Evolutionary conservation across 2,329 filamentous ascomycete genomes (phyloP), one percentile per base, ranked within the genome.

Genomic region (Penicillium sp.): DNA sequence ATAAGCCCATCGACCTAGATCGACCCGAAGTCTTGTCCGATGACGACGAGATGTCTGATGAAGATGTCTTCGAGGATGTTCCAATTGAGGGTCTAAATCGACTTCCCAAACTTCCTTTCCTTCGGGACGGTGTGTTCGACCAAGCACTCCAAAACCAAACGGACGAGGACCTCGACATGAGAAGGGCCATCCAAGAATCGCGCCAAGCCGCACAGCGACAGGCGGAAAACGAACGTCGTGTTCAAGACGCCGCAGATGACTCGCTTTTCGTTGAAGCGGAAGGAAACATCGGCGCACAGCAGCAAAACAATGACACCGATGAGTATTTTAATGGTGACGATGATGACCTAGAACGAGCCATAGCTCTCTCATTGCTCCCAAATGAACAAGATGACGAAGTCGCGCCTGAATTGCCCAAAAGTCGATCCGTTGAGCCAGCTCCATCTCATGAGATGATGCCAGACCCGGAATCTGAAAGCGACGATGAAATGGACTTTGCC

Each of bases 1-100:
- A 91, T 55, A 95, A 90, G 66, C 92, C 93, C 0, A 97, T 99
- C 52, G 90, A 97, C 65, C 82, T 99, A 14, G 93, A 99, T 65
- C 81, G 71, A 29, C 64, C 67, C 10, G 61, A 66, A 10, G 50
- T 77, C 31, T 79, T 81, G 22, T 78, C 81, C 42, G 75, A 77
- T 1, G 75, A 81, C 1, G 77, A 82, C 3, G 82, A 84, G 1
- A 79, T 80, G 2, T 80, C 80, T 8, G 82, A 82, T 42, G 86
- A 87, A 4, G 85, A 88, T 2, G 87, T 87, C 4, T 96, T 96
- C 61, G 91, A 96, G 66, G 91, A 96, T 68, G 86, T 96, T 3
- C 90, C 91, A 0, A 91, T 96, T 40, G 88, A 93, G 66, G 91
- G 91, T 0, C 64, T 96, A 11, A 96, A 96, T 61, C 79, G 90